These are phyloP conservation scores for Botrytis aclada DNA, from an alignment of 2,329 filamentous ascomycete genomes.

Conservation along the genomic window DNA sequence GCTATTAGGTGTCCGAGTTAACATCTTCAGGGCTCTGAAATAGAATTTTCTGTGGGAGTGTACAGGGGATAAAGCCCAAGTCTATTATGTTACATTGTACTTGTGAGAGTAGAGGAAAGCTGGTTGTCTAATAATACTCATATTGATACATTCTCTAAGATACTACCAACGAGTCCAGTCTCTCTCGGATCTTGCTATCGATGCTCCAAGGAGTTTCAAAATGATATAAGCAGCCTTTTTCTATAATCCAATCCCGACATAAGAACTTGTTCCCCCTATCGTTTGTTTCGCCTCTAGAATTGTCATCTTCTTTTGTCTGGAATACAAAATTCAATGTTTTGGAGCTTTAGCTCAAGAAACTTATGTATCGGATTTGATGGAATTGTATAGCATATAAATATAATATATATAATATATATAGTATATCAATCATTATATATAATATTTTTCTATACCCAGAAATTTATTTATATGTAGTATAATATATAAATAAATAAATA, in stretches of 20 bases:
- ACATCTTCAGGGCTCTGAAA: no score
- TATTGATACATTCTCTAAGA: not conserved
- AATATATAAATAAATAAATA: no score
- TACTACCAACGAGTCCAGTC: not conserved
- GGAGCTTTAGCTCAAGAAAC: no score
- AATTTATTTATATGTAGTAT: no score
- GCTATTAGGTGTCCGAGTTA: rapidly evolving
- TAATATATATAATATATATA: no score
- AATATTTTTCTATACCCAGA: no score
- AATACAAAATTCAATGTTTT: no score
- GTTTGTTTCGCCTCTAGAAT: not conserved
- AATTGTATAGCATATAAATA: no score
- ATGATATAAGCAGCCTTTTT: not conserved
- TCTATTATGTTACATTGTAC: not conserved
- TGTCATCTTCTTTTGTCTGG: not conserved
- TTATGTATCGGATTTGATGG: no score
- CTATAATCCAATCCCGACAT: not conserved
- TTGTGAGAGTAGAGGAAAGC: not conserved
- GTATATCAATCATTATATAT: no score
- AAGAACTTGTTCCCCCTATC: not conserved
- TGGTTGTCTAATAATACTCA: not conserved
- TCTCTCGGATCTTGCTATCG: not conserved
- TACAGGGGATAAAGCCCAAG: not conserved
- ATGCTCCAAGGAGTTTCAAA: not conserved
- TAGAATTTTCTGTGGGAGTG: no score